These are phyloP conservation scores for Dictyostelium brefeldianum DNA, from an alignment of 78 protist genomes.

Conservation along the genomic window DNA sequence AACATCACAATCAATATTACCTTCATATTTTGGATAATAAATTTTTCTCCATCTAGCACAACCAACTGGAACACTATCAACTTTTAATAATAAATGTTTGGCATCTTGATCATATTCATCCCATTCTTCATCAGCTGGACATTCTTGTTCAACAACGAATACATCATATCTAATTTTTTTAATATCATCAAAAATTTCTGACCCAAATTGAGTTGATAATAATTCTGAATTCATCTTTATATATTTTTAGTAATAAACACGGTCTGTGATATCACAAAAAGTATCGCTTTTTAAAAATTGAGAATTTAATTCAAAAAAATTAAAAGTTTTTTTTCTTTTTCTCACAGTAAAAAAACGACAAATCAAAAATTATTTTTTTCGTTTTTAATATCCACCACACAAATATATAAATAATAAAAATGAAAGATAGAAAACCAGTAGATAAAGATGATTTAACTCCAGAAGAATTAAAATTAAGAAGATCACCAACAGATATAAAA, in stretches of 20 bases:
- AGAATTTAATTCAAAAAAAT: background rate
- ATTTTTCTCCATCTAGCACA: constrained; percentile 50
- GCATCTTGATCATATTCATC: constrained; percentile 65
- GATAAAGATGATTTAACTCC: constrained; percentile 37
- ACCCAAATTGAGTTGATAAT: background rate
- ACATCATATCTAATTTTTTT: constrained; percentile 81
- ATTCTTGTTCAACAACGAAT: constrained; percentile 66
- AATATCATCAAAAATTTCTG: constrained; percentile 9
- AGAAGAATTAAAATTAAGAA: constrained; percentile 32
- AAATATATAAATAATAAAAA: background rate
- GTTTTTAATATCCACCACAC: too few relatives aligned
- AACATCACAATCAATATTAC: constrained; percentile 40
- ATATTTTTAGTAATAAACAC: background rate
- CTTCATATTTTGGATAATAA: constrained; percentile 52
- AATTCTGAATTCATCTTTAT: background rate
- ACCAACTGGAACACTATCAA: constrained; percentile 51
- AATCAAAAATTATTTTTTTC: background rate
- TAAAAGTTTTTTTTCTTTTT: background rate
- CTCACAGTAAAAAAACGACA: background rate
- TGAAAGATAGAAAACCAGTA: constrained; percentile 11
- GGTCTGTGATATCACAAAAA: background rate
- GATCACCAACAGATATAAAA: constrained; percentile 77
- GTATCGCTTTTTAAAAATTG: background rate
- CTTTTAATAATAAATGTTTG: constrained; percentile 37
- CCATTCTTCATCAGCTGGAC: constrained; percentile 73